These are phyloP conservation scores for Entelexis sorbosivorans DNA, from an alignment of 1,139 yeast genomes.

Conservation along the genomic window DNA sequence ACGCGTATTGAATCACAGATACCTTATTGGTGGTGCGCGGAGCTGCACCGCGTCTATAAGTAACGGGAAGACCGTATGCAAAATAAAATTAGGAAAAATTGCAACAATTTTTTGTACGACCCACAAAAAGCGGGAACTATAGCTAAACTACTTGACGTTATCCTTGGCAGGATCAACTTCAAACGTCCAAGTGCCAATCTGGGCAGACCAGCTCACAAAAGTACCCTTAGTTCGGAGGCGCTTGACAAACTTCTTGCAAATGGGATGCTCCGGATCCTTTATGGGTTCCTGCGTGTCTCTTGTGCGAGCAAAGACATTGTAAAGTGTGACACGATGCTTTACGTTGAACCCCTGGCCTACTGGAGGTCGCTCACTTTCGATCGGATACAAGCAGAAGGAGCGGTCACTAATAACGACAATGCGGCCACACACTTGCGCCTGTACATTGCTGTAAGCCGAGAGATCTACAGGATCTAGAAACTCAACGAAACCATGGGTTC, in stretches of 20 bases:
- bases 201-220: constrained; percentile 70
- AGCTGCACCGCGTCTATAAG: no score
- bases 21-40: neutral
- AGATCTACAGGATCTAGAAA: constrained; percentile 77
- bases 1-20: neutral
- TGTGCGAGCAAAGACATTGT: constrained; percentile 66
- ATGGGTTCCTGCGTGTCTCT: constrained; percentile 64
- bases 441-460: constrained; percentile 48
- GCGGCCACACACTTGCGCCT: constrained; percentile 49
- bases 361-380: constrained; percentile 49
- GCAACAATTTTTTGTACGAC: no score
- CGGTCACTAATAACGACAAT: constrained; percentile 51
- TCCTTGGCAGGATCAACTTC: constrained; percentile 34
- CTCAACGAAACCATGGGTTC: constrained; percentile 63
- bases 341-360: constrained; percentile 75
- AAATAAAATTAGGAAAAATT: no score
- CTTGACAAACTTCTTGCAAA: constrained; percentile 51
- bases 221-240: constrained; percentile 48
- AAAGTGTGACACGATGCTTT: constrained; percentile 59
- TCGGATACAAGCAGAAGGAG: constrained; percentile 65
- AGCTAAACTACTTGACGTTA: neutral
- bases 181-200: constrained; percentile 75
- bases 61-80: no score
- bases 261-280: constrained; percentile 64
- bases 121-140: no score